phyloP scores from a whole-genome alignment of 2,329 filamentous ascomycete species.

The Aciculosporium take region DNA sequence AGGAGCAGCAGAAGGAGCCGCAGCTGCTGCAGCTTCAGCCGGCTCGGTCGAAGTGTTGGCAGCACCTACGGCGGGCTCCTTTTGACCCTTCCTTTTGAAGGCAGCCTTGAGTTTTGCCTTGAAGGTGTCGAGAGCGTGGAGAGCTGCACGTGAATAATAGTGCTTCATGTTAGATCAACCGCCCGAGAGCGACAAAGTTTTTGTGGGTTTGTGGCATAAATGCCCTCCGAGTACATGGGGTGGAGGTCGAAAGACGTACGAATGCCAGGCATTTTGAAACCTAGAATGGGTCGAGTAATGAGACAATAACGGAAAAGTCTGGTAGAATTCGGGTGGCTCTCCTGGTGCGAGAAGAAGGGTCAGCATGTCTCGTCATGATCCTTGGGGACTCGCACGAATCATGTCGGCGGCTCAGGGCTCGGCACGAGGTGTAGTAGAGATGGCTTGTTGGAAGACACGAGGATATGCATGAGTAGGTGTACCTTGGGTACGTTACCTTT shows the following conservation, averaged over 20 bases:
- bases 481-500: no score
- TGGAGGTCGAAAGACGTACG: conserved; percentile 26
- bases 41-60: conserved; percentile 13
- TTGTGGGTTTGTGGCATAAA: not conserved
- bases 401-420: not conserved
- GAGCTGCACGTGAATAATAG: conserved; percentile 21
- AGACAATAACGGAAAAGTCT: not conserved
- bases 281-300: not conserved
- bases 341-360: not conserved
- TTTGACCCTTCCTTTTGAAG: conserved; percentile 34
- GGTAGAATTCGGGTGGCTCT: not conserved
- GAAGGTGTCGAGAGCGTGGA: conserved; percentile 37
- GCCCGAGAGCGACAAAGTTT: not conserved
- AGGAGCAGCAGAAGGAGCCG: conserved; percentile 10
- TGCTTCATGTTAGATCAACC: conserved; percentile 1
- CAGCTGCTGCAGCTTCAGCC: conserved; percentile 12
- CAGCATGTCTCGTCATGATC: not conserved
- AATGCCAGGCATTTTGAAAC: conserved; percentile 34
- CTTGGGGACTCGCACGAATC: not conserved
- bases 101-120: conserved; percentile 40
- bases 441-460: not conserved
- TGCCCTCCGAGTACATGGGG: not conserved
- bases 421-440: not conserved
- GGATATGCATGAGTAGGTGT: not conserved
- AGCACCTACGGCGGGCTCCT: conserved; percentile 14